These are phyloP conservation scores for Trichosanthes truncata DNA, from an alignment of 306 rosid genomes.

Conservation along the genomic window DNA sequence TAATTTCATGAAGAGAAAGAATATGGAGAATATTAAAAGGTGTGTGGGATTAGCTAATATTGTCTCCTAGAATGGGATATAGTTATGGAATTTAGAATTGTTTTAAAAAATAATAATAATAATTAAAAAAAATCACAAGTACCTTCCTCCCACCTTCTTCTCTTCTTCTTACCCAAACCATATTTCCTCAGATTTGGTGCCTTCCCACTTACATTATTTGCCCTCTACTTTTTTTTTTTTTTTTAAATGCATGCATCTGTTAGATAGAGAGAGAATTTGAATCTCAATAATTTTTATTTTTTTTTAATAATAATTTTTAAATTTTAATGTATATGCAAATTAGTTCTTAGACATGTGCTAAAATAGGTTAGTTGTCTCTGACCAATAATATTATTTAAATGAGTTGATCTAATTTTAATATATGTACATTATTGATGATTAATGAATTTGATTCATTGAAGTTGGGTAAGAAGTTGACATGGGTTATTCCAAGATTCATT, in stretches of 20 bases:
- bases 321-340: background rate
- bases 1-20: background rate
- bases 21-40: background rate
- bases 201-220: conserved; percentile 9
- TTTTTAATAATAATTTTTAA: background rate
- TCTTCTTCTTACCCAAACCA: background rate
- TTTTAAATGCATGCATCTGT: background rate
- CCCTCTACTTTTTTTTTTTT: background rate
- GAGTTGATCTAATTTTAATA: background rate
- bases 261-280: background rate
- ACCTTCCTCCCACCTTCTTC: conserved; percentile 7
- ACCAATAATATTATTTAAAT: background rate
- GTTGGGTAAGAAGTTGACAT: background rate
- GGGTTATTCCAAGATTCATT: background rate
- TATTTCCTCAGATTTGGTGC: background rate
- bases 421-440: background rate
- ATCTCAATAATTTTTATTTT: background rate
- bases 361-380: background rate
- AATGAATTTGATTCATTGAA: background rate
- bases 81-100: background rate
- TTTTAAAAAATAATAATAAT: background rate
- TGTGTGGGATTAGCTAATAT: background rate
- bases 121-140: background rate
- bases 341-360: background rate
- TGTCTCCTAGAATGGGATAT: background rate